Evolutionary conservation across 78 protist genomes (phyloP), one percentile per base, ranked within the genome.

Genomic region (Bigelowiella natans): DNA sequence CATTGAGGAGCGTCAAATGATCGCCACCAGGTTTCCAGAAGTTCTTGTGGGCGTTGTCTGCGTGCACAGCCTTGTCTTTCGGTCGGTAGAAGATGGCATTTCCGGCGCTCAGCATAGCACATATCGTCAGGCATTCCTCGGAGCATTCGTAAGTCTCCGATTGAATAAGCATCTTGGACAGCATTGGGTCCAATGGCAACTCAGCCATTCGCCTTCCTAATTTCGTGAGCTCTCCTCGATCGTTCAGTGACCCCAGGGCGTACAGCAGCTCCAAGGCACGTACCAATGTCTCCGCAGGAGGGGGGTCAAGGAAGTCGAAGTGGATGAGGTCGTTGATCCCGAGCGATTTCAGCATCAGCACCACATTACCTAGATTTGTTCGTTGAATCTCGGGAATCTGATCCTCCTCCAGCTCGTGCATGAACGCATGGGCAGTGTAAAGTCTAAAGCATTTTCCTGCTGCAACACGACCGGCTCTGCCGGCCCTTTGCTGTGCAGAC

Each of bases 291-390:
- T 97, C 99, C 0, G 98, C 94, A 2, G 99, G 98, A 39, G 99
- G 99, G 1, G 99, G 98, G 93, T 98, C 99, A 7, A 98, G 94
- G 37, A 97, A 98, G 63, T 97, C 99, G 91, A 98, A 98, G 86
- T 96, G 90, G 31, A 97, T 36, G 36, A 98, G 90, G 89, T 98
- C 99, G 92, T 97, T 90, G 92, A 98, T 97, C 37, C 99, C 99
- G 84, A 98, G 91, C 0, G 93, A 82, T 36, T 94, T 98, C 38
- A 98, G 86, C 37, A 97, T 1, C 30, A 98, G 92, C 39, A 98
- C 99, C 1, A 98, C 98, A 89, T 93, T 94, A 39, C 94, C 98
- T 18, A 98, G 89, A 88, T 98, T 98, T 51, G 98, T 95, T 36
- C 99, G 93, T 91, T 98, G 99, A 30, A 98, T 98, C 86, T 98